phyloP scores from a whole-genome alignment of 257 asterid genomes.

The Euphrasia confusa region DNA sequence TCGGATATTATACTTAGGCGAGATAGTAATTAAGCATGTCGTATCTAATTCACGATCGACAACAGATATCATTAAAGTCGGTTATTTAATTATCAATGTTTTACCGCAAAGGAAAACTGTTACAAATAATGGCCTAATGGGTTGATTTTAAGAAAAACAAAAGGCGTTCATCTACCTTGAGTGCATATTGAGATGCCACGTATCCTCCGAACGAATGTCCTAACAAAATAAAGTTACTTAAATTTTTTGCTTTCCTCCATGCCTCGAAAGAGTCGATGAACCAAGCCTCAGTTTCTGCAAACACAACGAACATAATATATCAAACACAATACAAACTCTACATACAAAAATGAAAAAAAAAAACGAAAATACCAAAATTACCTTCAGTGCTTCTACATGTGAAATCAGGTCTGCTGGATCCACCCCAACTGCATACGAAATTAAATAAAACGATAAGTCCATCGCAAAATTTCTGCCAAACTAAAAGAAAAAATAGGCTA shows the following conservation, averaged over 20 bases:
- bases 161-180: background rate
- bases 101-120: too few species aligned
- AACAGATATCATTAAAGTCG: too few species aligned
- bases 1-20: too few species aligned
- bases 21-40: too few species aligned
- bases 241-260: constrained; percentile 74
- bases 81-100: too few species aligned
- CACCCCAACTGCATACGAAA: constrained; percentile 21
- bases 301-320: background rate
- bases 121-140: too few species aligned
- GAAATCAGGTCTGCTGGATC: constrained; percentile 6
- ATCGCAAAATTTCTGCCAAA: background rate
- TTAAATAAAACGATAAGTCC: constrained; percentile 7
- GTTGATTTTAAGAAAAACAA: background rate
- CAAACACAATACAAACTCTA: background rate
- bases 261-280: constrained; percentile 54
- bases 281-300: constrained; percentile 75
- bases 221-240: background rate
- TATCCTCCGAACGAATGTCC: background rate
- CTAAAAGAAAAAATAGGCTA: background rate
- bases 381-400: constrained; percentile 5
- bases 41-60: too few species aligned
- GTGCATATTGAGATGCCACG: background rate
- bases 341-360: background rate
- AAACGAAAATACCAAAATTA: background rate